Percentiles rank a stretch among this genome's conserved stretches.
Evolutionary conservation across 495 filamentous ascomycete genomes (phyloP).

Genomic region (Trichoderma gamsii): DNA sequence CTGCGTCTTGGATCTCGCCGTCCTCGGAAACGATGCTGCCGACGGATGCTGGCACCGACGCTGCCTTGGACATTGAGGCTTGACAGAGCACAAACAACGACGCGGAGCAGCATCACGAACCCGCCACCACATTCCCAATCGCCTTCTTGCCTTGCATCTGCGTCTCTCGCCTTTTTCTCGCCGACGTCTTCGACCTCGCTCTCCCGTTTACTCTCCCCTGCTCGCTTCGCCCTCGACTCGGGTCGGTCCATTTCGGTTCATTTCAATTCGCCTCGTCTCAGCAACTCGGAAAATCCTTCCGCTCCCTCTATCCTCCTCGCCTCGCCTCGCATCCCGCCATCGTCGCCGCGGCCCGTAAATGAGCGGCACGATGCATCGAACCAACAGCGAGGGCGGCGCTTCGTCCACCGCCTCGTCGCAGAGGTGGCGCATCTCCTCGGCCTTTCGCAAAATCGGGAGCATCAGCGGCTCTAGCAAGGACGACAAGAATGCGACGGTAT

Average conservation of each 20-base stretch:
- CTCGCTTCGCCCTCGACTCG: background rate
- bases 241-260: background rate
- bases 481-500: conserved; percentile 9
- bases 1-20: too few species aligned
- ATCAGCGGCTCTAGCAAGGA: conserved; percentile 14
- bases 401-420: conserved; percentile 9
- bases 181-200: background rate
- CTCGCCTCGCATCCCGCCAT: background rate
- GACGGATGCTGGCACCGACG: conserved; percentile 9
- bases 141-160: background rate
- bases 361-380: conserved; percentile 11
- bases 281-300: background rate
- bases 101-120: background rate
- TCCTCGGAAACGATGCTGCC: conserved; percentile 4
- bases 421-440: background rate
- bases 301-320: background rate
- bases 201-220: background rate
- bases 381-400: conserved; percentile 7
- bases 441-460: background rate
- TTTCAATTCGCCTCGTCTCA: background rate
- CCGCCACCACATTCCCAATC: background rate
- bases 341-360: background rate
- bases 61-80: conserved; percentile 7
- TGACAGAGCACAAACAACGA: background rate
- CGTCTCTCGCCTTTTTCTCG: background rate